phyloP scores from a whole-genome alignment of 2,329 filamentous ascomycete genomes.

The Acrocalymma vagum region DNA sequence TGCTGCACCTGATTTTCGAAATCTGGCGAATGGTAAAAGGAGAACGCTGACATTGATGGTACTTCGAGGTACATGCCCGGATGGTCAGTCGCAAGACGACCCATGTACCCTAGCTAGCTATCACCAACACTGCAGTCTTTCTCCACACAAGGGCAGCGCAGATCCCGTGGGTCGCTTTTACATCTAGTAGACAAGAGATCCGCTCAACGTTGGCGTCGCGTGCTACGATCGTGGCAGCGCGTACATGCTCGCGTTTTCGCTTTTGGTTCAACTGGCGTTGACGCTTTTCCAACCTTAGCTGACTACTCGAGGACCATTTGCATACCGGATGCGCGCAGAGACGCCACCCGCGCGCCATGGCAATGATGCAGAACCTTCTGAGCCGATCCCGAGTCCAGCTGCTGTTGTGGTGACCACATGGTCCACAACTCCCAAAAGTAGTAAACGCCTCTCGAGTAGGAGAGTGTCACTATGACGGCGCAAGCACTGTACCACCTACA shows the following conservation, averaged over 20 bases:
- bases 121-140: constrained; percentile 28
- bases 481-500: constrained; percentile 5
- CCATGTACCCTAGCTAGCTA: constrained; percentile 23
- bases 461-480: constrained; percentile 3
- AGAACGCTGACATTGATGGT: constrained; percentile 22
- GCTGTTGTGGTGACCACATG: constrained; percentile 12
- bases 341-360: constrained; percentile 23
- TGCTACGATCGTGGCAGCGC: constrained; percentile 19
- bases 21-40: constrained; percentile 27
- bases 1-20: constrained; percentile 19
- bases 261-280: constrained; percentile 24
- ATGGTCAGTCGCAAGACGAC: constrained; percentile 18
- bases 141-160: constrained; percentile 39
- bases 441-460: too few relatives aligned
- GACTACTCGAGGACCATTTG: constrained; percentile 18
- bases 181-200: constrained; percentile 23
- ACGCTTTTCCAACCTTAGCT: constrained; percentile 11
- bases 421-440: constrained; percentile 22
- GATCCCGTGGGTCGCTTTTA: constrained; percentile 36
- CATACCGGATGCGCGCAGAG: constrained; percentile 30
- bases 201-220: constrained; percentile 24
- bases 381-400: constrained; percentile 2
- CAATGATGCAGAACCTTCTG: constrained; percentile 12
- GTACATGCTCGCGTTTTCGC: constrained; percentile 24
- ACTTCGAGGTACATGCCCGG: constrained; percentile 38